A percentile compares a stretch with the other conserved stretches of the same genome.
phyloP scores from a whole-genome alignment of 495 filamentous ascomycete genomes.

The Penicillium bialowiezense region DNA sequence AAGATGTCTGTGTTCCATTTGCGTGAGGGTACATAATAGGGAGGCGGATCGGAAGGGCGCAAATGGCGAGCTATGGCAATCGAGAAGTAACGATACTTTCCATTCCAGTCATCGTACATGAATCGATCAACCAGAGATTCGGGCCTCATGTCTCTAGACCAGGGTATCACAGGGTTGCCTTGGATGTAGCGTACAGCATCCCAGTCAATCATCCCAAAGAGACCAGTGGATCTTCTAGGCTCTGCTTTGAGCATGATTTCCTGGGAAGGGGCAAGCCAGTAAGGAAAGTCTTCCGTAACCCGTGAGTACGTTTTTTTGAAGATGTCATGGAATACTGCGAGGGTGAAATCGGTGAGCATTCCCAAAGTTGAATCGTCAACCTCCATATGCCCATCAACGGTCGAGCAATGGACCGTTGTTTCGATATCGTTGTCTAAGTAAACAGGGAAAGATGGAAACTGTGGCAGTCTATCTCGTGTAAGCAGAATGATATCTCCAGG shows the following conservation, averaged over 20 bases:
- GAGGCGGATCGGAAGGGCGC: conserved; percentile 53
- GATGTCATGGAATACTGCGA: conserved; percentile 75
- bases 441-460: conserved; percentile 66
- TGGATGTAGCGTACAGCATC: conserved; percentile 50
- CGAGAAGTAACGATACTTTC: conserved; percentile 52
- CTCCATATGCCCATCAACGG: conserved; percentile 36
- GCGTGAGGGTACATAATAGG: conserved; percentile 41
- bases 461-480: conserved; percentile 62
- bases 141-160: conserved; percentile 51
- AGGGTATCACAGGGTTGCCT: conserved; percentile 50
- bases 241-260: not conserved
- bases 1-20: conserved; percentile 60
- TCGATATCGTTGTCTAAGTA: conserved; percentile 61
- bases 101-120: conserved; percentile 72
- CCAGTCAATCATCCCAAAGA: conserved; percentile 61
- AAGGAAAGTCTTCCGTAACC: conserved; percentile 64
- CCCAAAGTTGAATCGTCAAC: conserved; percentile 41
- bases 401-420: conserved; percentile 53
- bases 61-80: conserved; percentile 34
- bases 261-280: conserved; percentile 71
- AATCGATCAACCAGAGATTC: conserved; percentile 62
- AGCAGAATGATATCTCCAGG: conserved; percentile 70
- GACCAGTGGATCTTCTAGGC: not conserved
- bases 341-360: conserved; percentile 64
- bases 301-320: conserved; percentile 83